Evolutionary conservation across 2,329 filamentous ascomycete genomes (phyloP).

Genomic region (Exophiala aquamarina): DNA sequence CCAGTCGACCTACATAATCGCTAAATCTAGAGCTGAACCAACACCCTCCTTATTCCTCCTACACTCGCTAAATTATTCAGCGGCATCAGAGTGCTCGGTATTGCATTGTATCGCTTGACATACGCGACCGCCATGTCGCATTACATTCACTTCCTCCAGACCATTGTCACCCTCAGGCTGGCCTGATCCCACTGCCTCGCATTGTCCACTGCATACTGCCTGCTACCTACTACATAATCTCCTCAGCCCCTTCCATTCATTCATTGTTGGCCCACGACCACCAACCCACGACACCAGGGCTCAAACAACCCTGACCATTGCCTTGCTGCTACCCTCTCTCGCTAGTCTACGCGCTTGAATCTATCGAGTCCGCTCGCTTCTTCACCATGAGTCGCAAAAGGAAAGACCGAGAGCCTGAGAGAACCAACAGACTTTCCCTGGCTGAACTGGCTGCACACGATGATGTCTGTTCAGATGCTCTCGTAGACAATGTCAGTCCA

Average conservation of each 20-base stretch:
- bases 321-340: not conserved
- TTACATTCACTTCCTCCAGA: conserved; percentile 15
- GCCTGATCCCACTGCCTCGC: conserved; percentile 22
- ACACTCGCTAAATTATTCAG: too few species aligned
- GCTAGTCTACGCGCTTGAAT: too few species aligned
- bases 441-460: conserved; percentile 90
- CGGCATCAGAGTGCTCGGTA: too few species aligned
- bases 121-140: conserved; percentile 22
- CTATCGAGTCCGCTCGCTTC: not conserved
- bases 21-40: too few species aligned
- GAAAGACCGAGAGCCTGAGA: conserved; percentile 18
- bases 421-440: conserved; percentile 72
- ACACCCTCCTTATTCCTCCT: too few species aligned
- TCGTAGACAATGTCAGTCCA: conserved; percentile 84
- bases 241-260: conserved; percentile 22
- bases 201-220: conserved; percentile 13
- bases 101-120: not conserved
- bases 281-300: conserved; percentile 1
- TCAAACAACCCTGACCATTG: not conserved
- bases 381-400: conserved; percentile 15
- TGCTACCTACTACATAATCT: conserved; percentile 5
- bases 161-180: conserved; percentile 18
- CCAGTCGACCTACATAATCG: too few species aligned
- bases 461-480: conserved; percentile 90
- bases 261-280: conserved; percentile 10